Base-by-base conservation (phyloP, 1,139 yeast genomes). In the Debaryomyces sp. region DNA sequence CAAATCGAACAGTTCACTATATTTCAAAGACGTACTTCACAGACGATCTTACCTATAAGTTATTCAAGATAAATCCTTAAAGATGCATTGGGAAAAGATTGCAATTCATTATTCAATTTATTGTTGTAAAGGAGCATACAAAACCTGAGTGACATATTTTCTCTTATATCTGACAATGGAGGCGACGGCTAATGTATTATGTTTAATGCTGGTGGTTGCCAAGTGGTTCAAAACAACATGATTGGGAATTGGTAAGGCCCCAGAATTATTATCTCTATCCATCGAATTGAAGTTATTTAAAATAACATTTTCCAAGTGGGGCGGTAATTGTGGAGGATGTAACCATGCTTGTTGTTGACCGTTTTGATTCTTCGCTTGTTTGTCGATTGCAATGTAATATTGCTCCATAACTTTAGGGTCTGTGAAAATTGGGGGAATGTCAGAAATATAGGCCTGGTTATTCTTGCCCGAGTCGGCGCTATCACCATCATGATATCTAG, bases 391-490 rank as follows among this genome's bases (percentile, higher is more conserved):
- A 45, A 84, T 72, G 59, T 87, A 87, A 61, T 87, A 87, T 55
- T 74, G 80, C 56, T 76, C 81, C 80, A 76, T 76, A 17, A 75
- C 80, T 57, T 75, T 74, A 5, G 94, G 91, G 58, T 88, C 95
- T 2, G 89, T 82, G 66, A 94, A 92, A 27, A 94, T 91, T 1
- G 96, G 91, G 1, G 99, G 99, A 42, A 94, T 92, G 53, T 82
- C 86, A 45, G 73, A 77, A 29, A 85, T 82, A 64, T 84, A 88
- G 52, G 80, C 75, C 43, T 58, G 65, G 3, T 61, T 46, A 3
- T 18, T 13, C 44, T 61, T 62, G 17, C 43, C 42, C 29, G 50
- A 45, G 17, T 50, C 54, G 4, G 56, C 48, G 17, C 51, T 49
- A 12, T 58, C 64, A 51, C 77, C 85, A 49, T 86, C 94, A 58